phyloP scores from a whole-genome alignment of 2,329 filamentous ascomycete species.

The Neurospora crassa region DNA sequence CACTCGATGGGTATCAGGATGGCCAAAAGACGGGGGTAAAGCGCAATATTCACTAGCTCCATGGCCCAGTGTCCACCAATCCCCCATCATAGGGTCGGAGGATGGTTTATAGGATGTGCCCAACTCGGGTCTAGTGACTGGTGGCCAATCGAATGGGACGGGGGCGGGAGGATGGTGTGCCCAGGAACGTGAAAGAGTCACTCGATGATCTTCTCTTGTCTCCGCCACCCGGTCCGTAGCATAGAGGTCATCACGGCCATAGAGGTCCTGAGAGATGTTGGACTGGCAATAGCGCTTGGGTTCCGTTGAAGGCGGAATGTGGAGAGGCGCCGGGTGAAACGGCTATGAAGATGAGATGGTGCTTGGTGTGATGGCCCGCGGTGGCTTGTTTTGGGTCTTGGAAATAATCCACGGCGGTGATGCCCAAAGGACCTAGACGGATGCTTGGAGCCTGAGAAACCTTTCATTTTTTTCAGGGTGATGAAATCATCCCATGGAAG shows the following conservation, averaged over 20 bases:
- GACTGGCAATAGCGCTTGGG: background rate
- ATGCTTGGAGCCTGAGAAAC: background rate
- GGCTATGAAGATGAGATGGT: background rate
- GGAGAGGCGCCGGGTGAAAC: background rate
- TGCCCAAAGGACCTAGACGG: background rate
- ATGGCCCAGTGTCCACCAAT: background rate
- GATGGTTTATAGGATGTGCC: background rate
- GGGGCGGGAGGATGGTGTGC: background rate
- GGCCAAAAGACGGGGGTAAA: slow-evolving; percentile 14
- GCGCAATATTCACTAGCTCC: background rate
- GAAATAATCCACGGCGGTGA: background rate
- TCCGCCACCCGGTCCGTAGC: background rate
- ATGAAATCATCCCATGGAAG: background rate
- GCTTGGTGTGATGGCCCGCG: background rate
- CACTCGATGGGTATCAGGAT: background rate
- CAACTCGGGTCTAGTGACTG: background rate
- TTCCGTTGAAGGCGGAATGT: background rate
- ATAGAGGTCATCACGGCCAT: background rate
- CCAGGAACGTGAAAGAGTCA: background rate
- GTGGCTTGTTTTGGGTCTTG: background rate
- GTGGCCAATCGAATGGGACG: background rate
- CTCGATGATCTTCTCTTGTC: background rate
- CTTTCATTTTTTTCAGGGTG: background rate
- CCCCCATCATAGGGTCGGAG: background rate
- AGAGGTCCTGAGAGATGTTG: background rate